Evolutionary conservation across 2,329 filamentous ascomycete genomes (phyloP).

Genomic region (Sporothrix mexicana): DNA sequence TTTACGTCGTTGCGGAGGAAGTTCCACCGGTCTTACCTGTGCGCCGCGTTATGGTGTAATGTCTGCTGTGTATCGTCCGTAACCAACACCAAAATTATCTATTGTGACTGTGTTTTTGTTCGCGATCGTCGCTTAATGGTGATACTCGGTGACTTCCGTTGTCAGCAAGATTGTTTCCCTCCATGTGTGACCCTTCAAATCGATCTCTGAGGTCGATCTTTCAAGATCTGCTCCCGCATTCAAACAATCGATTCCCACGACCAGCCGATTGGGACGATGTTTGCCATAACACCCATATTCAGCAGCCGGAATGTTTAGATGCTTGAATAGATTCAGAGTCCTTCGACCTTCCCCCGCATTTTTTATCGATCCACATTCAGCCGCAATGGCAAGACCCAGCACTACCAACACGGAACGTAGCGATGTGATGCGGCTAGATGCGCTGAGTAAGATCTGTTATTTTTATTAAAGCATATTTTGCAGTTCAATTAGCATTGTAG

Average conservation of each 20-base stretch:
- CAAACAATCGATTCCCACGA: background rate
- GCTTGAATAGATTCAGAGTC: too few relatives aligned
- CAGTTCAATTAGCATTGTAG: too few relatives aligned
- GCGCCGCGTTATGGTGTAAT: background rate
- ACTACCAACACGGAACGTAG: background rate
- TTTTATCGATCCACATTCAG: background rate
- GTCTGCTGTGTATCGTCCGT: background rate
- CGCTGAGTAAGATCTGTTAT: background rate
- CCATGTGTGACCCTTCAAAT: background rate
- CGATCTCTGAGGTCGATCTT: background rate
- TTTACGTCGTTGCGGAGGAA: background rate
- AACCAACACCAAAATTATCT: background rate
- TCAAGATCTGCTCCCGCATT: background rate
- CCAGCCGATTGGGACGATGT: background rate
- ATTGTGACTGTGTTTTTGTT: background rate
- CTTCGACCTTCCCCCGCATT: background rate
- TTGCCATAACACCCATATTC: background rate
- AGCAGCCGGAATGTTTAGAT: background rate
- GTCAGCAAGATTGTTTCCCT: background rate
- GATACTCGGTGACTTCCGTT: background rate
- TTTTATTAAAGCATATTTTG: background rate
- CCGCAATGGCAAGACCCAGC: background rate
- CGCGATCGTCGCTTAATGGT: background rate
- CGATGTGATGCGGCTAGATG: background rate
- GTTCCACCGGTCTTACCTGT: constrained; percentile 4